Conservation (phyloP, 164 flowering plant species). For the Taxillus chinensis region DNA sequence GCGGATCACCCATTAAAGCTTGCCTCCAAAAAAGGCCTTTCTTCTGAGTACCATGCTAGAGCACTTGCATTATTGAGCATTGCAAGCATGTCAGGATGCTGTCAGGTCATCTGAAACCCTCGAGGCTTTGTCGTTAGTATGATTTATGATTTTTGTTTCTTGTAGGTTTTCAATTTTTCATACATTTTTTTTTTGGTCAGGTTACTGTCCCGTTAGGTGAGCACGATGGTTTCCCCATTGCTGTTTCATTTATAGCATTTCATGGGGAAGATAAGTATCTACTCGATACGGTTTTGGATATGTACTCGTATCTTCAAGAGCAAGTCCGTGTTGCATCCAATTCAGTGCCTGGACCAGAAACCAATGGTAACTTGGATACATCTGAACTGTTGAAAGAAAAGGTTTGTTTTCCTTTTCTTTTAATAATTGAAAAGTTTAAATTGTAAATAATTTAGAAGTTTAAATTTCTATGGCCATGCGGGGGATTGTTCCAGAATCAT, state of each 20-base stretch:
- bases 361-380: slow-evolving; percentile 62
- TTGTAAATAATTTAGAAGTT: no score
- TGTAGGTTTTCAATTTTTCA: not conserved
- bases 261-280: slow-evolving; percentile 90
- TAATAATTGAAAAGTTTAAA: not conserved
- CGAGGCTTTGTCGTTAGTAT: not conserved
- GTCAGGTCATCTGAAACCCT: slow-evolving; percentile 54
- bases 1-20: slow-evolving; percentile 57
- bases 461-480: no score
- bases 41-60: slow-evolving; percentile 55
- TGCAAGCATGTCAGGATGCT: slow-evolving; percentile 89
- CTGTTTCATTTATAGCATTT: slow-evolving; percentile 73
- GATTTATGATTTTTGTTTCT: not conserved
- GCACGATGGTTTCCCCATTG: slow-evolving; percentile 55
- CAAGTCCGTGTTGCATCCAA: slow-evolving; percentile 51
- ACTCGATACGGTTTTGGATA: slow-evolving; percentile 78
- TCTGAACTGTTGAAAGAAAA: slow-evolving; percentile 89
- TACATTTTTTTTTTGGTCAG: slow-evolving; percentile 25
- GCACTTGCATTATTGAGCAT: slow-evolving; percentile 56
- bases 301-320: slow-evolving; percentile 65
- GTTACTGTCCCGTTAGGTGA: slow-evolving; percentile 75
- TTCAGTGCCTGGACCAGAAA: slow-evolving; percentile 44
- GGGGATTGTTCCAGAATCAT: no score
- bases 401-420: slow-evolving; percentile 25
- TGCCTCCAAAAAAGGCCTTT: slow-evolving; percentile 35